Evolutionary conservation across 1,139 yeast genomes (phyloP), one percentile per base, ranked within the genome.

Genomic region (Entelexis sorbosivorans): DNA sequence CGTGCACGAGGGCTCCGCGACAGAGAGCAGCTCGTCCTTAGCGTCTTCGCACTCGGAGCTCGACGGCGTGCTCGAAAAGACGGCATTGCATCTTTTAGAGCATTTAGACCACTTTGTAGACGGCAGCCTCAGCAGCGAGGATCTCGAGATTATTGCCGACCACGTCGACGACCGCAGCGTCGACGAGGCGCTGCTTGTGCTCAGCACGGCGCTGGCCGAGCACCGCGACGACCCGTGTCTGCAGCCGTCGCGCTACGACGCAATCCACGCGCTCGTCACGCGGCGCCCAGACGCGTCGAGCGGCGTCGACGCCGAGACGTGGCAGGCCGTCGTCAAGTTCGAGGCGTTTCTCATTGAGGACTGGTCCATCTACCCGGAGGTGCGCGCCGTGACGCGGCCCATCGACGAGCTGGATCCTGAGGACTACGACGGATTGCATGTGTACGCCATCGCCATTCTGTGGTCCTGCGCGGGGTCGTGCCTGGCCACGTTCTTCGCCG

Each of bases 281-380:
- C n/a, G 6, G 10, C 19, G 4, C 3, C 34, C 44, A 4, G 10
- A 6, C 6, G 13, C 33, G 1, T 5, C 28, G 10, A 16, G 16
- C 24, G 6, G 2, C 8, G 3, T 5, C 1, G 24, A 10, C 4
- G n/a, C 6, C 17, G 33, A 26, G 13, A 39, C 34, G 11, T 62
- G 63, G 63, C 49, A 49, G 47, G 16, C 35, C 9, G 42, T 26
- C 22, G 63, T 72, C 44, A 69, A 65, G 53, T 57, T 72, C 22
- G 69, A 70, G 50, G 81, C 80, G 2, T 72, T 71, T 28, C 61
- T 79, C 47, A 65, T 75, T 49, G 69, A 74, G 45, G 78, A 69
- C 61, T 75, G 73, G 62, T 78, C 82, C 1, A 82, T 83, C 1
- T 80, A 80, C 61, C 77, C 81, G 3, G 84, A 79, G 63, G 82